Conservation (phyloP, 2,329 filamentous ascomycete species). For the Fusarium stilboides region DNA sequence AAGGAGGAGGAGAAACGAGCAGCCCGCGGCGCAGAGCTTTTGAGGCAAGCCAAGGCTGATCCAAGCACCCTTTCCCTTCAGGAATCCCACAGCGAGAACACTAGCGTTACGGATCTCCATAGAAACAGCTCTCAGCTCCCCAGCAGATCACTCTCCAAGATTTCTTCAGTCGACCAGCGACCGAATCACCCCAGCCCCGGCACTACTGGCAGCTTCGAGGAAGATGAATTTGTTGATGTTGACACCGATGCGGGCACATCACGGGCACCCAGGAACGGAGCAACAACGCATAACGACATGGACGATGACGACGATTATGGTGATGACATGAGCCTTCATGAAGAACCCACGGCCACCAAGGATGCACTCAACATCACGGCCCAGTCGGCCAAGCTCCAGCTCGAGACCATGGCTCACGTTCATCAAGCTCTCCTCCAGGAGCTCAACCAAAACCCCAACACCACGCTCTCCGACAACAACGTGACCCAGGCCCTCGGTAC, state of each 20-base stretch:
- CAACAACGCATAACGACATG: slow-evolving; percentile 57
- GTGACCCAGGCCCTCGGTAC: slow-evolving; percentile 84
- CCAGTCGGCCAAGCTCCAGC: slow-evolving; percentile 91
- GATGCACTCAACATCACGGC: slow-evolving; percentile 98
- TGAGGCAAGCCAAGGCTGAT: slow-evolving; percentile 85
- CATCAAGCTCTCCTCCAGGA: slow-evolving; percentile 85
- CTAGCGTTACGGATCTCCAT: slow-evolving; percentile 64
- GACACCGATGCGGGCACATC: slow-evolving; percentile 62
- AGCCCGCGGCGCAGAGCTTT: slow-evolving; percentile 79
- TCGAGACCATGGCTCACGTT: slow-evolving; percentile 90
- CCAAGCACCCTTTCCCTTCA: slow-evolving; percentile 68
- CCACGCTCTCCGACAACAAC: slow-evolving; percentile 82
- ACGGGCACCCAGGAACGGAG: slow-evolving; percentile 55
- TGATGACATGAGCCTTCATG: slow-evolving; percentile 82
- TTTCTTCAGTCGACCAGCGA: slow-evolving; percentile 51
- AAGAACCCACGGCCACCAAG: slow-evolving; percentile 81
- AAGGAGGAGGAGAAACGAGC: slow-evolving; percentile 88
- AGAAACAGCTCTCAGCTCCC: slow-evolving; percentile 63
- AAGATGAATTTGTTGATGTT: slow-evolving; percentile 67
- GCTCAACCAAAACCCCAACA: slow-evolving; percentile 74
- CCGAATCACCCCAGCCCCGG: slow-evolving; percentile 59
- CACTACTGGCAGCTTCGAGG: slow-evolving; percentile 65
- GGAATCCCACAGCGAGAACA: slow-evolving; percentile 66
- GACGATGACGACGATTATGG: slow-evolving; percentile 85
- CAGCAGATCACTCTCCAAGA: slow-evolving; percentile 50